Percentiles rank a stretch among this genome's conserved stretches.
Conservation (phyloP, 495 filamentous ascomycete species). For the Pseudoneurospora amorphoporcata region DNA sequence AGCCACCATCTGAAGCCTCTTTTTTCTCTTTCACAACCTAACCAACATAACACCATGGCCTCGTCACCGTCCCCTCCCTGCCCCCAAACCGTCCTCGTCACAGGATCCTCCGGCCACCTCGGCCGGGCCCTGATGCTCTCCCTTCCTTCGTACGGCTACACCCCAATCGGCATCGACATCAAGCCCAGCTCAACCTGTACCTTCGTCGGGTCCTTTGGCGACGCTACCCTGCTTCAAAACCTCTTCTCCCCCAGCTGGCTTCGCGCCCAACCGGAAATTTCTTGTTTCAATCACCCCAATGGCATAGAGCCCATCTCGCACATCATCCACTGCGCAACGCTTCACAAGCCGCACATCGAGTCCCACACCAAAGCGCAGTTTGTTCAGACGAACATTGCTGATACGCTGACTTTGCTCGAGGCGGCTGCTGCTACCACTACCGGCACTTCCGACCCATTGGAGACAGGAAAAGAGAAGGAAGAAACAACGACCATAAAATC, state of each 20-base stretch:
- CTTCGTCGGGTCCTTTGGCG: slow-evolving; percentile 12
- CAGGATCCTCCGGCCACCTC: slow-evolving; percentile 24
- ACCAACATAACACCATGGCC: not conserved
- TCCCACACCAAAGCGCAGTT: slow-evolving; percentile 19
- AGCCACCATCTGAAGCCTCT: not conserved
- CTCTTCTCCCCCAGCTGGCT: slow-evolving; percentile 10
- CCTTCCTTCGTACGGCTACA: slow-evolving; percentile 14
- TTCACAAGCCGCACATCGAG: slow-evolving; percentile 23
- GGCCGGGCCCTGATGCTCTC: slow-evolving; percentile 21
- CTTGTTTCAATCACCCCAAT: not conserved
- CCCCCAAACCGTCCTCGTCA: slow-evolving; percentile 15
- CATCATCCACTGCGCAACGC: slow-evolving; percentile 23
- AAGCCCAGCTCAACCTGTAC: slow-evolving; percentile 13
- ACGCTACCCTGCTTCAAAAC: slow-evolving; percentile 5
- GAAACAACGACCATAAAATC: slow-evolving; percentile 1
- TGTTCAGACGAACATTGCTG: slow-evolving; percentile 16
- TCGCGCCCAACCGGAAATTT: not conserved
- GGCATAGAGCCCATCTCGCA: slow-evolving; percentile 3
- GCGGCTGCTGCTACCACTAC: not conserved
- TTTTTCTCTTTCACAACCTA: not conserved
- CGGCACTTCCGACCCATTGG: not conserved
- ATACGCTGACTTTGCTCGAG: slow-evolving; percentile 16
- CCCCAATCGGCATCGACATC: slow-evolving; percentile 20
- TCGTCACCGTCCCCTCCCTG: not conserved
- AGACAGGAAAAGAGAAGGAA: not conserved